A percentile compares a stretch with the other conserved stretches of the same genome.
phyloP scores from a whole-genome alignment of 2,329 filamentous ascomycete species.

The Penicillium freii region DNA sequence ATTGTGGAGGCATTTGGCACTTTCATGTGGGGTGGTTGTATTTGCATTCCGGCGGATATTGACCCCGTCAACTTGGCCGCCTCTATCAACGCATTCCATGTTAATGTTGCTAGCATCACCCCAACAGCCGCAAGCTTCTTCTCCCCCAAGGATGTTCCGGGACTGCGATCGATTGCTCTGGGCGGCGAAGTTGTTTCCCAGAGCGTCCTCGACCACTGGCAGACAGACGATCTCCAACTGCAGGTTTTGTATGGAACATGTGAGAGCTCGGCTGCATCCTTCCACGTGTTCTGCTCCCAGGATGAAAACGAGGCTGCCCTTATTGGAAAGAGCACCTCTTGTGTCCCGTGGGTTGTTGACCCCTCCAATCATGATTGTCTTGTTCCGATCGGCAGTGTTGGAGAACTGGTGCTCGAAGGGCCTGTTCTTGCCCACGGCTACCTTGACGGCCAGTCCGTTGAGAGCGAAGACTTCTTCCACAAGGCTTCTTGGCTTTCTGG shows the following conservation, averaged over 20 bases:
- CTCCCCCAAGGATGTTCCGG: slow-evolving; percentile 30
- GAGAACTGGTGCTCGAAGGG: slow-evolving; percentile 27
- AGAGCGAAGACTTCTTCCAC: slow-evolving; percentile 53
- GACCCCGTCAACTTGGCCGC: slow-evolving; percentile 55
- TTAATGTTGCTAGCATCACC: slow-evolving; percentile 37
- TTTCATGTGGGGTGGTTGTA: slow-evolving; percentile 43
- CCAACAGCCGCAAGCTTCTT: slow-evolving; percentile 27
- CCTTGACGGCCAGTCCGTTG: slow-evolving; percentile 51
- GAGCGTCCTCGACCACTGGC: slow-evolving; percentile 13
- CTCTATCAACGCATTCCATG: slow-evolving; percentile 44
- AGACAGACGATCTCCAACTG: slow-evolving; percentile 18
- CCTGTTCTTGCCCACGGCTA: slow-evolving; percentile 59
- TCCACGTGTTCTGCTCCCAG: slow-evolving; percentile 13
- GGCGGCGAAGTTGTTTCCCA: slow-evolving; percentile 19
- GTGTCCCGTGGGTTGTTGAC: slow-evolving; percentile 37
- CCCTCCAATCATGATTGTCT: slow-evolving; percentile 26
- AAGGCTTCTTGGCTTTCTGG: slow-evolving; percentile 29
- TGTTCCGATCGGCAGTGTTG: slow-evolving; percentile 36
- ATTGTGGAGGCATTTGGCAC: slow-evolving; percentile 42
- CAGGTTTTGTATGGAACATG: slow-evolving; percentile 27
- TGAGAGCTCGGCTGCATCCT: slow-evolving; percentile 27
- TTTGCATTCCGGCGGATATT: slow-evolving; percentile 48
- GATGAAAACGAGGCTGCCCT: background rate
- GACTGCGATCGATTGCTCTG: slow-evolving; percentile 23
- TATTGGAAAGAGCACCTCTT: slow-evolving; percentile 29